Evolutionary conservation across 495 filamentous ascomycete genomes (phyloP), one percentile per base, ranked within the genome.

Genomic region (Staphylotrichum longicolle): DNA sequence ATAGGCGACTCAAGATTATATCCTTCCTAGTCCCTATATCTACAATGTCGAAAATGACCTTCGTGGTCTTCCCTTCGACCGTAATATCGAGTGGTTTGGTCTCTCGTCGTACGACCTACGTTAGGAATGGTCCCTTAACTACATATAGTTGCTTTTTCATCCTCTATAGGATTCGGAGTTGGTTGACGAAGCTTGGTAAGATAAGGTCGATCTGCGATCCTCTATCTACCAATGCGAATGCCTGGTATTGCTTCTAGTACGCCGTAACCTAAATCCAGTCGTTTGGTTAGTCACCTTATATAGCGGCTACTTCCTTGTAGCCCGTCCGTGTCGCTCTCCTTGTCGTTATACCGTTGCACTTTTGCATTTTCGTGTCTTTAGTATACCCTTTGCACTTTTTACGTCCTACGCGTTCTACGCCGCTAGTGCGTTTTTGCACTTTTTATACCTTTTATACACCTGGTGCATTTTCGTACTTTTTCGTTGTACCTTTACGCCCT

Each of bases 11-110:
- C 1, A 40, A 20, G 27, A 54, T 54, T 8, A 54, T 30, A 20
- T 40, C 37, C 7, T 33, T 40, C 14, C 41, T 27, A 2, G 51
- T n/a, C 15, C 37, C 51, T 15, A 54, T 54, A 27, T 54, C 51
- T 15, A 54, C 35, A 35, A 54, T 54, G 37, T 54, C 20, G 35
- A 54, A 54, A 2, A 41, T 12, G n/a, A 41, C 37, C 11, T 41
- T 3, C 0, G 30, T 54, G 14, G 35, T 41, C 11, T 41, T 40
- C 2, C 51, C 51, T 52, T 35, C 49, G 32, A 52, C 49, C 33
- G 10, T 11, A 7, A 52, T 52, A 7, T 37, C 49, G 12, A 52
- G 49, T 37, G 32, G 49, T 37, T 52, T 30, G 0, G 32, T 34
- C 7, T 35, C n/a, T 35, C 33, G 30, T n/a, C 49, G 49, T 27